phyloP scores from a whole-genome alignment of 2,329 filamentous ascomycete species.

The Diaporthe destruens region DNA sequence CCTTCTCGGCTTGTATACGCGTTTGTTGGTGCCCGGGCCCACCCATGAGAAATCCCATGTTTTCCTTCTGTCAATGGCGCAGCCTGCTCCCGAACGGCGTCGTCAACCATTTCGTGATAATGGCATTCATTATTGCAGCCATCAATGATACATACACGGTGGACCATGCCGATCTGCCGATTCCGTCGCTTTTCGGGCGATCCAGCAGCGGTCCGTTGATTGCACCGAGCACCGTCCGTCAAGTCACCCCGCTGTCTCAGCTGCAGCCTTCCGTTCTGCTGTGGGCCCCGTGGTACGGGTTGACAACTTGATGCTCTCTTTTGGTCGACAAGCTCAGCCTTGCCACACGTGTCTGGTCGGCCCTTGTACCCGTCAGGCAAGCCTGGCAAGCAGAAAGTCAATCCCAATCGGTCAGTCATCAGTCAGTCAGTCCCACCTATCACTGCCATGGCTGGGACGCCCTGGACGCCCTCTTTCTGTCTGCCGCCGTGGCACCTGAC shows the following conservation, averaged over 20 bases:
- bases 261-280: constrained; percentile 31
- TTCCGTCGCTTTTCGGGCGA: background rate
- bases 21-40: background rate
- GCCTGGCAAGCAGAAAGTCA: no score
- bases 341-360: constrained; percentile 9
- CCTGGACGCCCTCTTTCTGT: constrained; percentile 10
- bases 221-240: background rate
- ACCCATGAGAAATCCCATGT: background rate
- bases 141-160: no score
- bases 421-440: constrained; percentile 6
- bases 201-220: constrained; percentile 4
- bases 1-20: background rate
- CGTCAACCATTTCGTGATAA: background rate
- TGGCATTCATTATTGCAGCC: background rate
- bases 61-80: background rate
- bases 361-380: background rate
- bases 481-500: constrained; percentile 35
- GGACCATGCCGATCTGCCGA: background rate
- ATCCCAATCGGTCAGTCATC: background rate
- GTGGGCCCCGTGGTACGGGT: background rate
- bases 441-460: background rate
- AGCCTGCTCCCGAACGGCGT: background rate
- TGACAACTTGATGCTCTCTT: no score
- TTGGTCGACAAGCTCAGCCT: constrained; percentile 27
- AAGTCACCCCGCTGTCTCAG: constrained; percentile 36